phyloP scores from a whole-genome alignment of 2,329 filamentous ascomycete genomes.

The Fusarium citri region DNA sequence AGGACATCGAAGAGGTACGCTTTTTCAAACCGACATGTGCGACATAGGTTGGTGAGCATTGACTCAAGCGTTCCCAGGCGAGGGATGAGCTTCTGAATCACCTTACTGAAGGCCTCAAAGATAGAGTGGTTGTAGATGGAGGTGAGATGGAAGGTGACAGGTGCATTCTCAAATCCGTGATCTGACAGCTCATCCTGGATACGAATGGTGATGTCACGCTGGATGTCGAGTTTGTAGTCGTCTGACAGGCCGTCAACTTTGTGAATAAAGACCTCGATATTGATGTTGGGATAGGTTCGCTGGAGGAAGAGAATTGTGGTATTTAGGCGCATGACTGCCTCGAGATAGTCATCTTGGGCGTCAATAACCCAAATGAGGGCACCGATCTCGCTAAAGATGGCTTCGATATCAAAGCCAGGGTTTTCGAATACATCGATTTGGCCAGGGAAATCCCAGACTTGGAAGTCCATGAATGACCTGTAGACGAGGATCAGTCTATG shows the following conservation, averaged over 20 bases:
- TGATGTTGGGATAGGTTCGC: slow-evolving; percentile 89
- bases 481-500: background rate
- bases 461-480: slow-evolving; percentile 99
- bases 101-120: slow-evolving; percentile 97
- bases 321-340: slow-evolving; percentile 88
- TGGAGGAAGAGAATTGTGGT: slow-evolving; percentile 90
- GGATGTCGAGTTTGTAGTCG: slow-evolving; percentile 95
- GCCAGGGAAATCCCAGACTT: slow-evolving; percentile 97
- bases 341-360: slow-evolving; percentile 96
- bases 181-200: slow-evolving; percentile 97
- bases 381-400: slow-evolving; percentile 93
- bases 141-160: slow-evolving; percentile 94
- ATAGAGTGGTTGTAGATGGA: slow-evolving; percentile 99
- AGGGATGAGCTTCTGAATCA: slow-evolving; percentile 97
- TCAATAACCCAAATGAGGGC: slow-evolving; percentile 99
- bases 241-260: slow-evolving; percentile 98
- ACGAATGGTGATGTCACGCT: slow-evolving; percentile 94
- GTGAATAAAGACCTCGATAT: slow-evolving; percentile 98
- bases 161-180: slow-evolving; percentile 90
- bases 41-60: slow-evolving; percentile 92
- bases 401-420: slow-evolving; percentile 88
- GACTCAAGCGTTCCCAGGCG: slow-evolving; percentile 93
- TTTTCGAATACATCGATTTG: slow-evolving; percentile 92
- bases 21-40: slow-evolving; percentile 95
- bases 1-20: slow-evolving; percentile 97